Evolutionary conservation across 2,329 filamentous ascomycete species (phyloP).

Genomic region (Apiospora phragmitis): DNA sequence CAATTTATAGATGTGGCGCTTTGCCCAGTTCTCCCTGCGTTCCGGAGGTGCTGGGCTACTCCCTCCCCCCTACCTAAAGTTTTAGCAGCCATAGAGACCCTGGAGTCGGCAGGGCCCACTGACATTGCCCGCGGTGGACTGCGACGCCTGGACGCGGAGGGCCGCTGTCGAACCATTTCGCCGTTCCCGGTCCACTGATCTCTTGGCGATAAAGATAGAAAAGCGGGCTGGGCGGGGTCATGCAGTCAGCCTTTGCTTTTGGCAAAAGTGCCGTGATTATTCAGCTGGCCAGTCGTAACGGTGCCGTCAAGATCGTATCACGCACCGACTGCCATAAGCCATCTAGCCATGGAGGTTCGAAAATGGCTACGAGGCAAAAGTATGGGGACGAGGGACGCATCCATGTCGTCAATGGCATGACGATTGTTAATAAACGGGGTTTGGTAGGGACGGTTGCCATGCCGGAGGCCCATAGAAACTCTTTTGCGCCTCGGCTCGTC

Average conservation of each 20-base stretch:
- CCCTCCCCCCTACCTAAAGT: slow-evolving; percentile 2
- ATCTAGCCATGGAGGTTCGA: background rate
- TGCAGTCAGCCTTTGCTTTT: background rate
- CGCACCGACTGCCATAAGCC: background rate
- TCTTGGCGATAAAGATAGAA: background rate
- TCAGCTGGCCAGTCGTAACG: background rate
- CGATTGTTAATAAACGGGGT: background rate
- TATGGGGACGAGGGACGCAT: background rate
- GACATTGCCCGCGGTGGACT: background rate
- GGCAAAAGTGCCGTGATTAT: background rate
- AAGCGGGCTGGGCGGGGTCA: background rate
- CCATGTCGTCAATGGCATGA: background rate
- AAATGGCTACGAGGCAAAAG: background rate
- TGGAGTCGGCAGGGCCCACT: background rate
- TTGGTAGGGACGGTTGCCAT: background rate
- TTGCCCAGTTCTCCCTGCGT: background rate
- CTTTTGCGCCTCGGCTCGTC: background rate
- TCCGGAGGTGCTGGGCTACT: background rate
- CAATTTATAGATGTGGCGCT: slow-evolving; percentile 1
- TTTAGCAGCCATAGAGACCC: background rate
- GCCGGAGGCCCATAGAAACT: background rate
- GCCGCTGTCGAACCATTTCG: slow-evolving; percentile 4
- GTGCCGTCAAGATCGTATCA: background rate
- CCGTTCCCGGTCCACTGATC: background rate
- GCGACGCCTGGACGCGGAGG: background rate